phyloP scores from a whole-genome alignment of 768 basidiomycete species.

The Neoboletus magnificus region DNA sequence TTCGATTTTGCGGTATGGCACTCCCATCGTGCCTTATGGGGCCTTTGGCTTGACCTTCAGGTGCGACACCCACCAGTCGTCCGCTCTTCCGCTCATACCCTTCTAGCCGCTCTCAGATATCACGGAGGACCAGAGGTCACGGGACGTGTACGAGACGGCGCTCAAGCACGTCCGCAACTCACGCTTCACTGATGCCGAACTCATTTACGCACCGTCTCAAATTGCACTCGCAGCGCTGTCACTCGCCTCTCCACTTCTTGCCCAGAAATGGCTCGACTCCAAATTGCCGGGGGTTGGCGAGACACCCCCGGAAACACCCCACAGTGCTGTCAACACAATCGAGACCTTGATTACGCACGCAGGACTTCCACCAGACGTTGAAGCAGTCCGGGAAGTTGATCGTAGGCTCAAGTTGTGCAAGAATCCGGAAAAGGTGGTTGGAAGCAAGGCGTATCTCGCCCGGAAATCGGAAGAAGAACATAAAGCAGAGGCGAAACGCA shows the following conservation, averaged over 20 bases:
- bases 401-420: conserved; percentile 82
- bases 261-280: conserved; percentile 55
- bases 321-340: conserved; percentile 42
- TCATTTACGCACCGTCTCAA: conserved; percentile 90
- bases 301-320: conserved; percentile 20
- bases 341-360: conserved; percentile 50
- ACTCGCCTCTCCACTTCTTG: conserved; percentile 58
- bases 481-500: conserved; percentile 66
- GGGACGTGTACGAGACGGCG: conserved; percentile 62
- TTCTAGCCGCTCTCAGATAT: conserved; percentile 56
- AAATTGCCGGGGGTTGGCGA: conserved; percentile 28
- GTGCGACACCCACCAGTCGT: conserved; percentile 37
- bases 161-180: conserved; percentile 68
- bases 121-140: conserved; percentile 44
- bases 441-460: conserved; percentile 77
- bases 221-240: conserved; percentile 82
- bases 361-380: conserved; percentile 69
- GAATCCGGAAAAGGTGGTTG: conserved; percentile 93
- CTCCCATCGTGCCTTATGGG: conserved; percentile 84
- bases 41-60: conserved; percentile 85
- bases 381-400: conserved; percentile 86
- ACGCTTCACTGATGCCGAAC: conserved; percentile 86
- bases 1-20: conserved; percentile 97
- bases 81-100: conserved; percentile 8
- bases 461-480: conserved; percentile 71